These are phyloP conservation scores for Aspergillus wentii DNA, from an alignment of 495 filamentous ascomycete genomes.

Conservation along the genomic window DNA sequence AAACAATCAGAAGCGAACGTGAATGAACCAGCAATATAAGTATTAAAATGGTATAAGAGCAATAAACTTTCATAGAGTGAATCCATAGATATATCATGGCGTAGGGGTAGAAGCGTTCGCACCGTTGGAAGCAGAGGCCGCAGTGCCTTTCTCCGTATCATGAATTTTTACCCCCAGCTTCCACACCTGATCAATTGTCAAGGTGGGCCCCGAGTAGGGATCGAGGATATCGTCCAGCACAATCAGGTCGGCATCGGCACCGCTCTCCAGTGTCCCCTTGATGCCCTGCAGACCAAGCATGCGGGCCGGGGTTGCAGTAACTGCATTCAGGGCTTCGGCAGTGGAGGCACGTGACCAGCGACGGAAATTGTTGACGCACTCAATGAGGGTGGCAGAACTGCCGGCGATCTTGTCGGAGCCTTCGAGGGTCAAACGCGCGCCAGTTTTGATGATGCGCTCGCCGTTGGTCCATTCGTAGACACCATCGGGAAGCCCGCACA, in stretches of 20 bases:
- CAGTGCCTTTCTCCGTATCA: conserved; percentile 32
- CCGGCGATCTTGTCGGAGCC: conserved; percentile 69
- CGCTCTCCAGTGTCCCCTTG: conserved; percentile 63
- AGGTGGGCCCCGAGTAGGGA: conserved; percentile 31
- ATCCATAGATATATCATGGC: too few relatives aligned
- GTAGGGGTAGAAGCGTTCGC: too few relatives aligned
- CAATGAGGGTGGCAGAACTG: conserved; percentile 65
- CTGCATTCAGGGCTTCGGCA: conserved; percentile 60
- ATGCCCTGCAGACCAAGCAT: conserved; percentile 63
- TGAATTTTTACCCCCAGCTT: conserved; percentile 62
- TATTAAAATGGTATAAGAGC: too few relatives aligned
- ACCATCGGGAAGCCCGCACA: conserved; percentile 69
- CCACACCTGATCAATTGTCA: conserved; percentile 71
- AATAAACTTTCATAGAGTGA: background rate
- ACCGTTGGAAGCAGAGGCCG: too few relatives aligned
- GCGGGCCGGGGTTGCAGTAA: conserved; percentile 66
- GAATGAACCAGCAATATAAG: too few relatives aligned
- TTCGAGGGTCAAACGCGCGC: conserved; percentile 60
- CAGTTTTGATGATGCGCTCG: conserved; percentile 63
- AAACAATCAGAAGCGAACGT: too few relatives aligned
- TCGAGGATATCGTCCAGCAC: conserved; percentile 55
- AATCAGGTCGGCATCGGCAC: conserved; percentile 77
- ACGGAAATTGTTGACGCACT: conserved; percentile 78
- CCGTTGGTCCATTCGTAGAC: conserved; percentile 77
- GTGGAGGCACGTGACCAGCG: conserved; percentile 62